Evolutionary conservation across 1,284 basidiomycete species (phyloP), one percentile per base, ranked within the genome.

Genomic region (Boletus smithii): DNA sequence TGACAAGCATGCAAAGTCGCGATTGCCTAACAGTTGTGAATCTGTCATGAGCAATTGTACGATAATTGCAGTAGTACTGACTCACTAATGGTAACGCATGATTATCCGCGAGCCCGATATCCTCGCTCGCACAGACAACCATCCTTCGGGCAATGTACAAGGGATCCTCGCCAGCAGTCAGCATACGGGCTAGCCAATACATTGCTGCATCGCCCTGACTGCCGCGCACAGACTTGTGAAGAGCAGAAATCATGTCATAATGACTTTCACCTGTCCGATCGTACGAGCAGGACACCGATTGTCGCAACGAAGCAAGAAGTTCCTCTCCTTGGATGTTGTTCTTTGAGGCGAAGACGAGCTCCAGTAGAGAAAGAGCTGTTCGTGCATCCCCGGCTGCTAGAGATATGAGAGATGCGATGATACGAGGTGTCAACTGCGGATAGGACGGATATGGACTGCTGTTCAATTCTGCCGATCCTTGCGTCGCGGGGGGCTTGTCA

Each of bases 181-280:
- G 71, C 88, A 92, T 91, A 36, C 84, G 76, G 9, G 88, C 89
- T 7, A 93, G 74, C 91, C 91, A 95, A 68, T 95, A 95, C 70
- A 95, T 72, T 7, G 90, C 90, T 0, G 90, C 92, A 56, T 80
- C 78, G 2, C 84, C 81, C 56, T 93, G 80, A 44, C 81, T 82
- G 7, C 91, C 91, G 34, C 93, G 77, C 26, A 95, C 79, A 51
- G 81, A 82, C 66, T 95, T 95, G 69, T 95, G 93, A 55, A 92
- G 68, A 6, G 91, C 91, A 24, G 82, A 87, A 55, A 95, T 95
- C 75, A 91, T 85, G 63, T 95, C 89, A 65, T 93, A 95, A 53
- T 79, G 78, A 56, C 78, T 76, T 53, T 91, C 90, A 2, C 88
- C 86, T 3, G 77, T 80, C 37, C 88, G 76, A 61, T 91, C 87